A percentile compares a stretch with the other conserved stretches of the same genome.
These are phyloP conservation scores for Acanthamoeba sp. DNA, from an alignment of 208 protist species.

Conservation along the genomic window DNA sequence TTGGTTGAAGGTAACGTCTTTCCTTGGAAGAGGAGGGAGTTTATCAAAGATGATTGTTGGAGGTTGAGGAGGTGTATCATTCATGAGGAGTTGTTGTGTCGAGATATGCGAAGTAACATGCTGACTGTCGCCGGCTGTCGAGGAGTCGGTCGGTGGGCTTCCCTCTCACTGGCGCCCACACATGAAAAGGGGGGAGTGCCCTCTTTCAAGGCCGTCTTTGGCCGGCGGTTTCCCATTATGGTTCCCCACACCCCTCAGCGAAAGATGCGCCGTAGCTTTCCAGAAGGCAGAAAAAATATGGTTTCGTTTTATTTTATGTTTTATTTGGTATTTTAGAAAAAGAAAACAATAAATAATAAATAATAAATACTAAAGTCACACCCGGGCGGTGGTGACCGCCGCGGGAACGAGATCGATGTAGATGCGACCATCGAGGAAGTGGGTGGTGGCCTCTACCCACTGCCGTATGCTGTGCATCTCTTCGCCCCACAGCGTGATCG, in stretches of 20 bases:
- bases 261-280: too few species aligned
- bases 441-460: conserved; percentile 5
- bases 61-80: background rate
- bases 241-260: background rate
- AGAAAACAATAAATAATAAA: background rate
- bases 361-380: background rate
- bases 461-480: background rate
- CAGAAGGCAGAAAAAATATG: background rate
- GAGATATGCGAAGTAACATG: conserved; percentile 6
- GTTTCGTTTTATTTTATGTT: too few species aligned
- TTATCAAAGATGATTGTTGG: background rate
- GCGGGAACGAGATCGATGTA: conserved; percentile 15
- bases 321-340: background rate
- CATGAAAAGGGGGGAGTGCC: background rate
- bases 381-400: background rate
- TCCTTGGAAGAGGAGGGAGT: background rate
- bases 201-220: background rate
- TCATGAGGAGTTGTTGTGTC: conserved; percentile 1
- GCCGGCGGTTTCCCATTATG: background rate
- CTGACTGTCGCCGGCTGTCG: background rate
- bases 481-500: conserved; percentile 29
- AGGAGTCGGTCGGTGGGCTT: background rate
- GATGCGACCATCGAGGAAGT: background rate
- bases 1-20: background rate
- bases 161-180: background rate